Evolutionary conservation across 768 basidiomycete species (phyloP).

Genomic region (Rhizopogon sp.): DNA sequence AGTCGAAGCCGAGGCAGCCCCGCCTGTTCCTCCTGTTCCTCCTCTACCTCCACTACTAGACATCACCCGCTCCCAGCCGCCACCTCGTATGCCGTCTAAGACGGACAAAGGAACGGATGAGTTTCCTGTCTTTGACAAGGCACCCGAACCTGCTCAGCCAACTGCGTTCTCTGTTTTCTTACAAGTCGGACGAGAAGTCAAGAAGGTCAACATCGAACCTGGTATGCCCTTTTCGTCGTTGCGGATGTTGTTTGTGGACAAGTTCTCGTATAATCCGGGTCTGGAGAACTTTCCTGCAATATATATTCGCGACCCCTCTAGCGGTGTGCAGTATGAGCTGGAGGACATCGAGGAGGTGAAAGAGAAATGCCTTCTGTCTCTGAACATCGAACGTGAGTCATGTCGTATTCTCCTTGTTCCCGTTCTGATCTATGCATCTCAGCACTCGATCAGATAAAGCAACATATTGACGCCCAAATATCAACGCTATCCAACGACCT

Average conservation of each 20-base stretch:
- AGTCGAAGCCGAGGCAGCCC: conserved; percentile 9
- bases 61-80: conserved; percentile 12
- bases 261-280: conserved; percentile 91
- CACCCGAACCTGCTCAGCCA: conserved; percentile 11
- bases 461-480: conserved; percentile 94
- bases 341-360: conserved; percentile 93
- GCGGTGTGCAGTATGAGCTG: conserved; percentile 92
- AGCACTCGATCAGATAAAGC: conserved; percentile 98
- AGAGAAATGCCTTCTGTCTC: conserved; percentile 80
- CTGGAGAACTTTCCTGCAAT: conserved; percentile 93
- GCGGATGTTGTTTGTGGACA: conserved; percentile 88
- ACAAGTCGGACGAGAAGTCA: conserved; percentile 86
- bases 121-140: conserved; percentile 14
- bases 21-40: conserved; percentile 40
- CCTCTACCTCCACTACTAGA: conserved; percentile 47
- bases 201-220: conserved; percentile 73
- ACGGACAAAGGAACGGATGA: conserved; percentile 2
- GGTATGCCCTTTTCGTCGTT: conserved; percentile 69
- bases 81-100: conserved; percentile 3
- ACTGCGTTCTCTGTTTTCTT: conserved; percentile 69
- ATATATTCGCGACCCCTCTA: conserved; percentile 88
- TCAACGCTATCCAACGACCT: conserved; percentile 80
- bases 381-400: conserved; percentile 94
- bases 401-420: background rate
- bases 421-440: conserved; percentile 8